Percentiles rank a stretch among this genome's conserved stretches.
These are phyloP conservation scores for Coemansia sp. DNA, from an alignment of 192 early-diverging fungal genomes.

Conservation along the genomic window DNA sequence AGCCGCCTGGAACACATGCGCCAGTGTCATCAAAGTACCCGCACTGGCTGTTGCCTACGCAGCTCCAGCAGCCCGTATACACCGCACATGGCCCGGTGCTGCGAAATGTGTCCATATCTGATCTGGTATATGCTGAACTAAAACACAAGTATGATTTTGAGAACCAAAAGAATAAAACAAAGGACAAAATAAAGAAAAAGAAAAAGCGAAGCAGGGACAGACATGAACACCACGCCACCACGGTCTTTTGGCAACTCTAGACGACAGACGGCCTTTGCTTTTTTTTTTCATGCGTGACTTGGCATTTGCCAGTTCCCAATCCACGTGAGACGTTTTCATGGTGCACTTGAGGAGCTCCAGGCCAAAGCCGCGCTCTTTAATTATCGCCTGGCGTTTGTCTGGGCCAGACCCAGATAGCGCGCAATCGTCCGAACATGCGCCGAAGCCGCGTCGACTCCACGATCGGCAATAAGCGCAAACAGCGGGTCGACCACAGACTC, in stretches of 20 bases:
- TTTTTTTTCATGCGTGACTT: neutral
- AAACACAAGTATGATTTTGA: neutral
- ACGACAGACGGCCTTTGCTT: slow-evolving; percentile 4
- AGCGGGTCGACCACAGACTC: slow-evolving; percentile 40
- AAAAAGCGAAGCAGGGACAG: no score
- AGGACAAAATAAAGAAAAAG: neutral
- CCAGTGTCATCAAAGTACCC: slow-evolving; percentile 37
- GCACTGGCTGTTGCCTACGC: slow-evolving; percentile 29
- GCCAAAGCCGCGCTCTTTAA: neutral
- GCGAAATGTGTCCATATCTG: neutral
- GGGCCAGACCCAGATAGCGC: slow-evolving; percentile 25
- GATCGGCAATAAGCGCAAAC: slow-evolving; percentile 32
- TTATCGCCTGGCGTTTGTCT: slow-evolving; percentile 5
- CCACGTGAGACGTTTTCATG: neutral
- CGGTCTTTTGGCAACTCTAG: no score
- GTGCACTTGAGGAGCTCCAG: no score
- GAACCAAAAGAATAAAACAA: neutral
- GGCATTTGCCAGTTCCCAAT: neutral
- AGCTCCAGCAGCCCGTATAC: slow-evolving; percentile 28
- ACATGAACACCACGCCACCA: no score
- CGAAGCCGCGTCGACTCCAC: slow-evolving; percentile 14
- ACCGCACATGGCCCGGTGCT: slow-evolving; percentile 10
- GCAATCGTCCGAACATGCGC: slow-evolving; percentile 22
- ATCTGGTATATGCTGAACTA: neutral
- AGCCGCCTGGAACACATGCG: slow-evolving; percentile 44